A percentile compares a stretch with the other conserved stretches of the same genome.
phyloP scores from a whole-genome alignment of 192 early-diverging fungal genomes.

The Kickxella alabastrina region DNA sequence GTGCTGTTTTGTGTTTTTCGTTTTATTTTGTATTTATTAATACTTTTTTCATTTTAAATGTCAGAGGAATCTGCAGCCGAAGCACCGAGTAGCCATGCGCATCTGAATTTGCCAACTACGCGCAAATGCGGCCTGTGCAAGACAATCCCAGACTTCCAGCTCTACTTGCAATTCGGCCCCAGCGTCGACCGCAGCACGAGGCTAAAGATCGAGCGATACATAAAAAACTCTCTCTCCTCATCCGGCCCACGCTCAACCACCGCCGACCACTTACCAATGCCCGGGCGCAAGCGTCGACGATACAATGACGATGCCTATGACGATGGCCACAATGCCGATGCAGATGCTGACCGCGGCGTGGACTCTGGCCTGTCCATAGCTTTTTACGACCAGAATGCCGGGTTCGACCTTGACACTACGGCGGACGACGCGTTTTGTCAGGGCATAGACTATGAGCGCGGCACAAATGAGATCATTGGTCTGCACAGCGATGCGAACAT shows the following conservation, averaged over 20 bases:
- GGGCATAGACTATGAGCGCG: constrained; percentile 15
- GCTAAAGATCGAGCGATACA: constrained; percentile 23
- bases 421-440: constrained; percentile 8
- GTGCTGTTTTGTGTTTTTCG: neutral
- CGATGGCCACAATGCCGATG: neutral
- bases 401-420: constrained; percentile 30
- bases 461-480: constrained; percentile 26
- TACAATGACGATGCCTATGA: neutral
- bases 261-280: neutral
- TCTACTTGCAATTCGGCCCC: constrained; percentile 29
- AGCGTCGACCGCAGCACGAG: constrained; percentile 3
- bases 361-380: neutral
- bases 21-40: neutral
- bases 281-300: constrained; percentile 38
- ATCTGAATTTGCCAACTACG: neutral
- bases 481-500: constrained; percentile 9
- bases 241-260: neutral
- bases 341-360: neutral
- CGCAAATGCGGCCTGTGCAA: constrained; percentile 10
- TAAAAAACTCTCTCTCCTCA: constrained; percentile 12
- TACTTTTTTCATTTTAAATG: neutral
- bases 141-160: constrained; percentile 17
- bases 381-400: constrained; percentile 20
- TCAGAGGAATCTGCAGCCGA: neutral
- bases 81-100: neutral